Conservation (phyloP, 768 basidiomycete species). For the Russula brevipes region DNA sequence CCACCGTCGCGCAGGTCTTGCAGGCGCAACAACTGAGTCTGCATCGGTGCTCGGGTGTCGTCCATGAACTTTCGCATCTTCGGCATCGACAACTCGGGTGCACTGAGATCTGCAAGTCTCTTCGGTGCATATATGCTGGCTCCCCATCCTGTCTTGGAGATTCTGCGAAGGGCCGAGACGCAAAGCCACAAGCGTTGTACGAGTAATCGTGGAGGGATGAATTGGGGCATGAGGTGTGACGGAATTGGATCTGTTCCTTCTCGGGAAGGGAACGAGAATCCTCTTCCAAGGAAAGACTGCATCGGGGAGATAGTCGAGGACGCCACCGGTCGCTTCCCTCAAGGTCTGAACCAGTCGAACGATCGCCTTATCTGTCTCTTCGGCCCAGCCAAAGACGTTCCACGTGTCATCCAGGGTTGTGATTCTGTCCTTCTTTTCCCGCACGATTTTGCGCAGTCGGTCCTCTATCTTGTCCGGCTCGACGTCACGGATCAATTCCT, state of each 20-base stretch:
- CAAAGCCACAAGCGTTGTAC: no score
- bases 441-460: conserved; percentile 5
- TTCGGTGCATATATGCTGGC: background rate
- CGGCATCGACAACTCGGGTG: conserved; percentile 6
- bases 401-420: conserved; percentile 12
- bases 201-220: no score
- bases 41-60: background rate
- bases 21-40: conserved; percentile 16
- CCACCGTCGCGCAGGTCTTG: conserved; percentile 21
- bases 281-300: conserved; percentile 1
- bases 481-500: background rate
- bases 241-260: no score
- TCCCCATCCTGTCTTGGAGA: no score
- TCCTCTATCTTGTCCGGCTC: conserved; percentile 19
- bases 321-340: conserved; percentile 7
- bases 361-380: conserved; percentile 11
- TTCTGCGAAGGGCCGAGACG: no score
- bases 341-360: conserved; percentile 1
- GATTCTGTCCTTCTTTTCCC: background rate
- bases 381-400: conserved; percentile 20
- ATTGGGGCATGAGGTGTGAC: no score
- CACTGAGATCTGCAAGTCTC: conserved; percentile 8
- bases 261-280: conserved; percentile 10
- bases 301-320: conserved; percentile 16
- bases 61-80: conserved; percentile 1